Base-by-base conservation (phyloP, 192 early-diverging fungal genomes). In the Physocladia obscura region DNA sequence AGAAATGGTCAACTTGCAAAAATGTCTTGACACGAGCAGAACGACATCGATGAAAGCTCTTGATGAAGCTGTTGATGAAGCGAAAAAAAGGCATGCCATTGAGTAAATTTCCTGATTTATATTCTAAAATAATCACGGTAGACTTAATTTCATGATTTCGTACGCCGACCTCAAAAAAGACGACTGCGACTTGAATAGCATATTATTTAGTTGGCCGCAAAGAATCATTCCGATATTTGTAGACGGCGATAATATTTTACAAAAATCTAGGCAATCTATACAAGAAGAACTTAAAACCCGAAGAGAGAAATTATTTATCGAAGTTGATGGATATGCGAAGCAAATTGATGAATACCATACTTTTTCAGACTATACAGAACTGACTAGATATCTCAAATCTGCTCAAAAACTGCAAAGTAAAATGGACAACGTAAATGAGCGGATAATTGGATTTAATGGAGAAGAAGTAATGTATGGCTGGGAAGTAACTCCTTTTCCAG, bases 381-480 rank as follows among this genome's bases (percentile, higher is more conserved):
- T 88, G 47, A 79, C 75, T 21, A 80, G 80, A 38, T 88, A 88
- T 55, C 76, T 88, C 62, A 88, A 86, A 64, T 64, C 82, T 2
- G 86, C 86, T 0, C 86, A 88, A 48, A 86, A 82, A 69, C 61
- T 87, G 13, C 84, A 88, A 65, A 35, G 75, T 24, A 63, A 78
- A 24, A 70, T 88, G 67, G 86, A 88, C 56, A 62, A 70, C n/a
- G 69, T 84, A 27, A 76, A 67, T 3, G 86, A 88, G 57, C 51
- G 76, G 2, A 81, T 86, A 8, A 40, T 49, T 17, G 61, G 50
- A 15, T 84, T 87, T 71, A 88, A 86, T 49, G 58, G 77, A 22
- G 85, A 87, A 68, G 85, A 87, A 61, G 77, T 75, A 44, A 47
- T 87, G 19, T 86, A 87, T 68, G 85, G 82, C 0, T 87, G 85